Evolutionary conservation across 495 filamentous ascomycete genomes (phyloP).

Genomic region (Aspergillus baeticus): DNA sequence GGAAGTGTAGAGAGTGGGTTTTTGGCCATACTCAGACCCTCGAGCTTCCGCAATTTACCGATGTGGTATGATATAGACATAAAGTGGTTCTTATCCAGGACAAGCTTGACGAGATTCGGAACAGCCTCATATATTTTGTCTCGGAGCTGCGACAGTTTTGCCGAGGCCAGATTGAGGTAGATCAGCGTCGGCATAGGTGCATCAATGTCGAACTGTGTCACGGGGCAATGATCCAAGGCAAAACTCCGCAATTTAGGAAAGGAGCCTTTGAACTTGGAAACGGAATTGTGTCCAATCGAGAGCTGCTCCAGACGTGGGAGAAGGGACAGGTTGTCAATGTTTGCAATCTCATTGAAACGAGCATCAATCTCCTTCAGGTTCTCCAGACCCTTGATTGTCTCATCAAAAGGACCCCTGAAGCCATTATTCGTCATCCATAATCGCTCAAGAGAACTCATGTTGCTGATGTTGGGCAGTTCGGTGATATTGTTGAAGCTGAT

Average conservation of each 20-base stretch:
- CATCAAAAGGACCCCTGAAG: slow-evolving; percentile 68
- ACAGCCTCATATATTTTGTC: slow-evolving; percentile 87
- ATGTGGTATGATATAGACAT: slow-evolving; percentile 81
- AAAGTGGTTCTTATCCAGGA: slow-evolving; percentile 94
- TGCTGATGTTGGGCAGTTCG: slow-evolving; percentile 73
- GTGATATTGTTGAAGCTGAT: slow-evolving; percentile 94
- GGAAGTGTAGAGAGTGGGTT: slow-evolving; percentile 84
- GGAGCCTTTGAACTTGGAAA: slow-evolving; percentile 81
- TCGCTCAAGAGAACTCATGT: slow-evolving; percentile 74
- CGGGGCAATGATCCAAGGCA: slow-evolving; percentile 85
- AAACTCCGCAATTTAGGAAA: slow-evolving; percentile 82
- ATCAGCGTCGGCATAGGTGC: slow-evolving; percentile 76
- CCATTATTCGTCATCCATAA: slow-evolving; percentile 96
- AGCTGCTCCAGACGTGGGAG: slow-evolving; percentile 85
- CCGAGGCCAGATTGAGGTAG: slow-evolving; percentile 80
- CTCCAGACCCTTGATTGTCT: slow-evolving; percentile 63
- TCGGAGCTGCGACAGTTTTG: slow-evolving; percentile 79
- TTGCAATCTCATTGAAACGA: slow-evolving; percentile 83
- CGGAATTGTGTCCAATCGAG: slow-evolving; percentile 83
- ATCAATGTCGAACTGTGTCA: slow-evolving; percentile 87
- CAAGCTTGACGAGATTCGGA: slow-evolving; percentile 78
- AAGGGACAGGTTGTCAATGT: slow-evolving; percentile 78
- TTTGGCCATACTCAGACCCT: slow-evolving; percentile 89
- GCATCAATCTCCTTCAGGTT: slow-evolving; percentile 91
- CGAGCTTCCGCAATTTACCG: slow-evolving; percentile 77